Conservation (phyloP, 2,329 filamentous ascomycete genomes). For the Aspergillus clavatus region DNA sequence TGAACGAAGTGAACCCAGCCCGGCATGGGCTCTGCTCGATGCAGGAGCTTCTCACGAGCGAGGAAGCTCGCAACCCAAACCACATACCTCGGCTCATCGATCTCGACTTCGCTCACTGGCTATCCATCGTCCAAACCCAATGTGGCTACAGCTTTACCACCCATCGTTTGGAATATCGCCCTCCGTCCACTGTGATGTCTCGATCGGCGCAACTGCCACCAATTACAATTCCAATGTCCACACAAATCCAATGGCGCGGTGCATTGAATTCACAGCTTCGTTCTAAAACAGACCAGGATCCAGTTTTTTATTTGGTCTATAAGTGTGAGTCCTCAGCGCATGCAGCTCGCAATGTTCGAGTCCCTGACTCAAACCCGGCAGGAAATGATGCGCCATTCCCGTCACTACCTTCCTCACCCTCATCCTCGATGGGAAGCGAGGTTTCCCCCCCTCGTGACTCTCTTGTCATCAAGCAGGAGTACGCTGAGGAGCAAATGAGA, state of each 20-base stretch:
- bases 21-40: constrained; percentile 3
- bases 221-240: constrained; percentile 1
- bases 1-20: constrained; percentile 1
- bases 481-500: constrained; percentile 20
- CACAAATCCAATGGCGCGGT: constrained; percentile 4
- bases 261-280: constrained; percentile 2
- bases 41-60: background rate
- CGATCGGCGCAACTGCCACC: background rate
- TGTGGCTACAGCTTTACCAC: constrained; percentile 4
- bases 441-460: background rate
- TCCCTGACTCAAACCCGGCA: background rate
- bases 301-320: constrained; percentile 1
- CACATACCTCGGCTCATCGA: background rate
- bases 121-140: background rate
- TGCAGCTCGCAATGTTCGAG: background rate
- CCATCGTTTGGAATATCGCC: constrained; percentile 5
- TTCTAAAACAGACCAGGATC: background rate
- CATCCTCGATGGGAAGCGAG: background rate
- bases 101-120: constrained; percentile 4
- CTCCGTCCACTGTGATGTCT: background rate
- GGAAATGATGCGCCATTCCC: background rate
- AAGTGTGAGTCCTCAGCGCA: background rate
- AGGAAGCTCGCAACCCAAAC: background rate
- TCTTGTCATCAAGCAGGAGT: constrained; percentile 2
- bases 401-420: background rate